Conservation (phyloP, 2,329 filamentous ascomycete genomes). For the Neopestalotiopsis sp. region DNA sequence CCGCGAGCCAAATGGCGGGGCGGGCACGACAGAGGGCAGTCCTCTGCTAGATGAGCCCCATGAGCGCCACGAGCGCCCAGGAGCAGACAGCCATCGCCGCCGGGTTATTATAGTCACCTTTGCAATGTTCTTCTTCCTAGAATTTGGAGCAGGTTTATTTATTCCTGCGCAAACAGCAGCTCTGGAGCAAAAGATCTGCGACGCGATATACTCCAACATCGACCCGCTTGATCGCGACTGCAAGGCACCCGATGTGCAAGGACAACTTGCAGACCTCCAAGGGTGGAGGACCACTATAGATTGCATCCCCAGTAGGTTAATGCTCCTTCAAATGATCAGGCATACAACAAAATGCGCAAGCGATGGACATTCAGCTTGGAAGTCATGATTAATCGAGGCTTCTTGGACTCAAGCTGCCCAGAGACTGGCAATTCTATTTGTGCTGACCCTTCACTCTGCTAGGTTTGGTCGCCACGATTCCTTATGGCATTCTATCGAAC, state of each 20-base stretch:
- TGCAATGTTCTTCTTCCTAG: not conserved
- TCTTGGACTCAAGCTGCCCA: not conserved
- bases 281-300: conserved; percentile 53
- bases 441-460: not conserved
- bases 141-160: not conserved
- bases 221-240: conserved; percentile 42
- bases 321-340: not conserved
- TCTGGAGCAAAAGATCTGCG: conserved; percentile 8
- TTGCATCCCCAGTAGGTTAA: conserved; percentile 41
- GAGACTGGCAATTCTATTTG: not conserved
- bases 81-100: not conserved
- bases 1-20: not conserved
- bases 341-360: not conserved
- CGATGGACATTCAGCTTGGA: not conserved
- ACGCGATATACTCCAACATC: not conserved
- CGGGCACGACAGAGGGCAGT: not conserved
- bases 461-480: conserved; percentile 7
- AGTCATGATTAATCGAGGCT: not conserved
- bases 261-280: conserved; percentile 55
- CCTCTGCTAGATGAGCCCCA: not conserved
- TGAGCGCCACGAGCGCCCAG: not conserved
- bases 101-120: conserved; percentile 6
- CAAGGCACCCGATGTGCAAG: conserved; percentile 56
- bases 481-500: conserved; percentile 11
- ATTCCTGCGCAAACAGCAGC: not conserved